A percentile compares a stretch with the other conserved stretches of the same genome.
Conservation (phyloP, 148 eudicot species). For the Silene conica region DNA sequence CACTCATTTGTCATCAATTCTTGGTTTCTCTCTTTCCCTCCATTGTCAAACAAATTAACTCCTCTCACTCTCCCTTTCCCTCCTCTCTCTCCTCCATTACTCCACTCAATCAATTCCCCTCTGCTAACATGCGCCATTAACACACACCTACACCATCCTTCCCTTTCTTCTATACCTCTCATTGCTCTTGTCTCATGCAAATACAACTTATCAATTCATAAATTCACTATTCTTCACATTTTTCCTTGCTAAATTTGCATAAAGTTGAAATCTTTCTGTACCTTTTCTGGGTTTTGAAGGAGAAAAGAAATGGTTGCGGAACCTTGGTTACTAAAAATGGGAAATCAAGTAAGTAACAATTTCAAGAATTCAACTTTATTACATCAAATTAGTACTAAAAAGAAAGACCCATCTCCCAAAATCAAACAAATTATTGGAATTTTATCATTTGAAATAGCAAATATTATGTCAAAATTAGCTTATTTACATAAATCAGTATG, state of each 20-base stretch:
- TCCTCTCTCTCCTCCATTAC: slow-evolving; percentile 30
- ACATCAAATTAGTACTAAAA: slow-evolving; percentile 34
- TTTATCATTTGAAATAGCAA: slow-evolving; percentile 84
- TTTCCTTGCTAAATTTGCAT: background rate
- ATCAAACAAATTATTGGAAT: no score
- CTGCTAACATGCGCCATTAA: slow-evolving; percentile 21
- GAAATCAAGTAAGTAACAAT: slow-evolving; percentile 70
- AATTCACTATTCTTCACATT: background rate
- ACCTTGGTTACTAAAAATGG: slow-evolving; percentile 78
- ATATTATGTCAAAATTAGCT: slow-evolving; percentile 76
- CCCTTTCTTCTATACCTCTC: background rate
- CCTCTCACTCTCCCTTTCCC: slow-evolving; percentile 22
- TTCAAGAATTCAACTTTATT: slow-evolving; percentile 58
- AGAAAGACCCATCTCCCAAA: slow-evolving; percentile 21
- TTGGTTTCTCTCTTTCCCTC: slow-evolving; percentile 19
- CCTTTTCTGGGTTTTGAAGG: background rate
- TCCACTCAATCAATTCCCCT: slow-evolving; percentile 20
- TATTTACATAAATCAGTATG: slow-evolving; percentile 63
- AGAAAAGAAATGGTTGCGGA: slow-evolving; percentile 68
- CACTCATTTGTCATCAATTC: slow-evolving; percentile 24
- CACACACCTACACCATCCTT: background rate
- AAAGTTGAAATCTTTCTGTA: slow-evolving; percentile 27
- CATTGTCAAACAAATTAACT: slow-evolving; percentile 10
- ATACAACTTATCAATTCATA: slow-evolving; percentile 12
- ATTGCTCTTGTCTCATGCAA: background rate